Evolutionary conservation across 1,284 basidiomycete genomes (phyloP), one percentile per base, ranked within the genome.

Genomic region (Paramarasmius palmivorus): DNA sequence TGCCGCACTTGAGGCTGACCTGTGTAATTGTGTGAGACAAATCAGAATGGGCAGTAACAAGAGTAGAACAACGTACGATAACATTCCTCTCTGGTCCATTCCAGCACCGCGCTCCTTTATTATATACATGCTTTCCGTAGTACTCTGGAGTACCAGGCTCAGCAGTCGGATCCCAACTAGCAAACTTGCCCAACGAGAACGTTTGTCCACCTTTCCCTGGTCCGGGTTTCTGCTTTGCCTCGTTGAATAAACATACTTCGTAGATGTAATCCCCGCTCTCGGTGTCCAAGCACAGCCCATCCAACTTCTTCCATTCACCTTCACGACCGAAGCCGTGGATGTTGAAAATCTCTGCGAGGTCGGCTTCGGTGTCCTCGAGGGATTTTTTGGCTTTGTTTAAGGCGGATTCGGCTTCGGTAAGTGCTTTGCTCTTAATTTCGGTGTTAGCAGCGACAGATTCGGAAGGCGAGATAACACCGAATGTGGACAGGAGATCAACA

Each of bases 211-310:
- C 92, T 57, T 88, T 84, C 67, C 90, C 91, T 17, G 92, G 88
- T 70, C 90, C 91, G 17, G 92, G 88, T 70, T 92, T 97, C 72
- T 99, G 96, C 50, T 79, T 90, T 1, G 90, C 92, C 60, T 89
- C 84, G 12, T 88, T 84, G 60, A 98, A 98, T 64, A 98, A 82
- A 74, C 96, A 99, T n/a, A 98, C 79, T 68, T 96, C 93, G 70
- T 99, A 99, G 1, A 88, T 93, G 71, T 98, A 99, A 88, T 98
- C 96, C 74, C 96, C 96, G 15, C 82, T 79, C 52, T 95, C 84
- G 63, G 86, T 89, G 62, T 86, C 82, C 20, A 99, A 70, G 64
- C 96, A 99, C 4, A 79, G 77, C 8, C 82, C 81, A 35, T 97
- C 90, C 10, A 99, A 81, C 72, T 96, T 95, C 77, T 96, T 96